Conservation (phyloP, 306 rosid species). For the Inga oerstediana region DNA sequence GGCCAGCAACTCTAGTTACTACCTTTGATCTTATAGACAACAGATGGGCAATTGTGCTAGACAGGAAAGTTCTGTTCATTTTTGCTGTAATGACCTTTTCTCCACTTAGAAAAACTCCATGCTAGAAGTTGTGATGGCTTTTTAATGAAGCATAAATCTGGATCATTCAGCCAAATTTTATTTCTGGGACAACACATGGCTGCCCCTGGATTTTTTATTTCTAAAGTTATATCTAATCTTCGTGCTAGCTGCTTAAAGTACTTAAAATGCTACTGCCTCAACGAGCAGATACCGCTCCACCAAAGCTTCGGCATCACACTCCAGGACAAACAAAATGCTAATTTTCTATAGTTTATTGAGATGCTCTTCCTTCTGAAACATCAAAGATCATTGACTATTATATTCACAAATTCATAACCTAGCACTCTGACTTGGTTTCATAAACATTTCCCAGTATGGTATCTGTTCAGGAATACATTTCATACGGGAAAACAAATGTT, state of each 20-base stretch:
- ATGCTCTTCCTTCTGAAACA: constrained; percentile 13
- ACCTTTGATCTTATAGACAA: constrained; percentile 69
- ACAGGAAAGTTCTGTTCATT: constrained; percentile 48
- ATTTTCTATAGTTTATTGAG: background rate
- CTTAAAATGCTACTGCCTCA: background rate
- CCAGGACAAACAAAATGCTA: background rate
- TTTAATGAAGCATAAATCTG: constrained; percentile 11
- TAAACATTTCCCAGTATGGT: constrained; percentile 7
- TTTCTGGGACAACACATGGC: constrained; percentile 1
- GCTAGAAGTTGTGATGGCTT: background rate
- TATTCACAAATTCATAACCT: background rate
- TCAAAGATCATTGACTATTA: background rate
- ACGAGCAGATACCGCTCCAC: background rate
- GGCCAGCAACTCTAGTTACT: constrained; percentile 66
- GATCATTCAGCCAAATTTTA: constrained; percentile 16
- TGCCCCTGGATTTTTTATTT: constrained; percentile 20
- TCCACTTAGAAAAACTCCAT: background rate
- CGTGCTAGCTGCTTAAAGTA: constrained; percentile 1
- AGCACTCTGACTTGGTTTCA: background rate
- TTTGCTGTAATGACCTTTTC: constrained; percentile 24
- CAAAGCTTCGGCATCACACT: constrained; percentile 11
- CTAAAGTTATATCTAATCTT: background rate
- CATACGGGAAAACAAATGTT: background rate
- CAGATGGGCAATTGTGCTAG: constrained; percentile 69
- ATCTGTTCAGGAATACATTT: constrained; percentile 12